phyloP scores from a whole-genome alignment of 331 rosid species.

The Pyracantha coccinea region DNA sequence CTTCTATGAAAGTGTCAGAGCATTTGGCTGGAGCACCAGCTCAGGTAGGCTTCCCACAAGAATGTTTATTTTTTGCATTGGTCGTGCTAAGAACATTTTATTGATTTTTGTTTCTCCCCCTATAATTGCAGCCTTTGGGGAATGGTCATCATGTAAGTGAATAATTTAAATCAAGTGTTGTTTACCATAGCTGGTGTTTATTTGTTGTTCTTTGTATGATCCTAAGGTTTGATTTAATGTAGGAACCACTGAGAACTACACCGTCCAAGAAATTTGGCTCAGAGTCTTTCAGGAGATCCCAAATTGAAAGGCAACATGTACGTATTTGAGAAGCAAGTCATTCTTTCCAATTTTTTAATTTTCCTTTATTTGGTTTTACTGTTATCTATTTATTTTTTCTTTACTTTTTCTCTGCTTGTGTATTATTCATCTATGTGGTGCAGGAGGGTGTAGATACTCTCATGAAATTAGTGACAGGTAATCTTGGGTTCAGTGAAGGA shows the following conservation, averaged over 20 bases:
- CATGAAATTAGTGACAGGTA: constrained; percentile 44
- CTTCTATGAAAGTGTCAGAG: constrained; percentile 56
- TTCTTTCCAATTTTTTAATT: not conserved
- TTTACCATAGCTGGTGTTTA: constrained; percentile 10
- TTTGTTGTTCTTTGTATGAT: constrained; percentile 7
- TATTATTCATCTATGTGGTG: constrained; percentile 16
- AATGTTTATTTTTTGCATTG: not conserved
- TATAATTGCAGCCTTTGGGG: constrained; percentile 44
- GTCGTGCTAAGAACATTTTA: constrained; percentile 17
- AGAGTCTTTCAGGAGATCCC: constrained; percentile 57
- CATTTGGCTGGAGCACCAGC: constrained; percentile 16
- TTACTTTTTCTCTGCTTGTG: constrained; percentile 1
- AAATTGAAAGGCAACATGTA: constrained; percentile 76
- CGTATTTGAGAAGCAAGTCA: constrained; percentile 15
- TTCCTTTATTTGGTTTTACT: constrained; percentile 2
- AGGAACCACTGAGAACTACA: constrained; percentile 37
- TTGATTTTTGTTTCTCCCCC: constrained; percentile 22
- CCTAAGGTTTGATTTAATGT: constrained; percentile 15
- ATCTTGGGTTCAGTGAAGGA: constrained; percentile 79
- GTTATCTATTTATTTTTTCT: constrained; percentile 6
- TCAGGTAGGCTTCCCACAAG: constrained; percentile 41
- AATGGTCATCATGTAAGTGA: constrained; percentile 73
- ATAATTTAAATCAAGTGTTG: not conserved
- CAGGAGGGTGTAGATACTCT: constrained; percentile 85
- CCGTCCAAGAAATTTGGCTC: constrained; percentile 50